A percentile compares a stretch with the other conserved stretches of the same genome.
Conservation (phyloP, 148 eudicot species). For the Limonium bicolor region DNA sequence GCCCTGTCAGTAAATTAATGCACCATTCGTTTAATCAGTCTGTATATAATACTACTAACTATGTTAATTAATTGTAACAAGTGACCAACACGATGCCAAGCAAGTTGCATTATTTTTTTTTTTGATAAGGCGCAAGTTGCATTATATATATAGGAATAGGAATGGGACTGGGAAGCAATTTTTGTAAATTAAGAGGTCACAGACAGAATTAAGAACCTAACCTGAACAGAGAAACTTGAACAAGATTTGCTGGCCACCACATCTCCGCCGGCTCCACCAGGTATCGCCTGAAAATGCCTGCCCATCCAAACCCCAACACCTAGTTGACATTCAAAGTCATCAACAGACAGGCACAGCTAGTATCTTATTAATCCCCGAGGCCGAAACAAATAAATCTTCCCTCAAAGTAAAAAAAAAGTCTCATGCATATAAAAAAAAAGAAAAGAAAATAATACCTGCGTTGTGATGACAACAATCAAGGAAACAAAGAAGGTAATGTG, state of each 20-base stretch:
- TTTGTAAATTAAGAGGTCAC: no score
- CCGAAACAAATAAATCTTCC: not conserved
- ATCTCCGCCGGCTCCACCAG: constrained; percentile 92
- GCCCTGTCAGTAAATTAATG: no score
- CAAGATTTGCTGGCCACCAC: constrained; percentile 99
- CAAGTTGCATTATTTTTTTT: no score
- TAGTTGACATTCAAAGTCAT: constrained; percentile 32
- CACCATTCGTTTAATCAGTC: no score
- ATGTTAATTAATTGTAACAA: not conserved
- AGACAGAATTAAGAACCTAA: constrained; percentile 6
- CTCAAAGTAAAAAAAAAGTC: not conserved
- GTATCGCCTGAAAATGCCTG: constrained; percentile 73
- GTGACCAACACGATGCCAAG: no score
- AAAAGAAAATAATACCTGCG: constrained; percentile 41
- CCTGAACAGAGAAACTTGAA: constrained; percentile 96
- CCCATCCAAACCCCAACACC: constrained; percentile 99
- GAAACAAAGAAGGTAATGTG: constrained; percentile 76
- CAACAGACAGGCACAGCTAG: not conserved
- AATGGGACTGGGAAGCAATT: no score
- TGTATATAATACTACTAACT: no score
- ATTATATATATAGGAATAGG: no score
- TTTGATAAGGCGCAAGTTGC: no score
- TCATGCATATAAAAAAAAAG: not conserved
- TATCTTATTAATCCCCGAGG: not conserved
- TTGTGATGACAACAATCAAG: constrained; percentile 62